Evolutionary conservation across 176 grass and related monocot species (phyloP).

Genomic region (Poa pratensis): DNA sequence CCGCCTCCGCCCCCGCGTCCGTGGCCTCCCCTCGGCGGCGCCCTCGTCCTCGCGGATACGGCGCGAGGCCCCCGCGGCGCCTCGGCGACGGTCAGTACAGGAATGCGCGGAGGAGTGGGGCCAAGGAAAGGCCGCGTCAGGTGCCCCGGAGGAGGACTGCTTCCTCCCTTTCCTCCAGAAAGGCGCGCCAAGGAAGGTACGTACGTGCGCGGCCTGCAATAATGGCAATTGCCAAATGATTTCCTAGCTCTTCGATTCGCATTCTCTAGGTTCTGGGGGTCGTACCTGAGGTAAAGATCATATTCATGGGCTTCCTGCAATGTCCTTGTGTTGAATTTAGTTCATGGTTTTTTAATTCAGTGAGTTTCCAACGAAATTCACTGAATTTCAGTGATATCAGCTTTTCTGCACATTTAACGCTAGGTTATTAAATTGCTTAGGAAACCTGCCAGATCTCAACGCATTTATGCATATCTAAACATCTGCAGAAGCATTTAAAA

Average conservation of each 20-base stretch:
- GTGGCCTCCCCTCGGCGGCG: slow-evolving; percentile 33
- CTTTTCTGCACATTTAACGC: neutral
- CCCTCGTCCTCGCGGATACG: neutral
- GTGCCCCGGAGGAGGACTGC: slow-evolving; percentile 46
- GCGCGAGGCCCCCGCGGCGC: neutral
- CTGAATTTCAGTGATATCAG: no score
- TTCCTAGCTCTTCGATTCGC: neutral
- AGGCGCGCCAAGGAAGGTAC: slow-evolving; percentile 54
- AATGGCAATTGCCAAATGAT: neutral
- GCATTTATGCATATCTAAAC: neutral
- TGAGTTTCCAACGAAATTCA: no score
- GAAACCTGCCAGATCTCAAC: neutral
- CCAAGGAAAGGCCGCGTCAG: slow-evolving; percentile 25
- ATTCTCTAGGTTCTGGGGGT: neutral
- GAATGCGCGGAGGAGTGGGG: slow-evolving; percentile 42
- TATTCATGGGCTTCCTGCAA: neutral
- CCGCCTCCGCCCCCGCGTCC: slow-evolving; percentile 4
- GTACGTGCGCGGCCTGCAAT: neutral
- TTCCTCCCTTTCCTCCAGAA: slow-evolving; percentile 52
- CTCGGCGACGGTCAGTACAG: neutral
- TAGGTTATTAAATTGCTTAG: slow-evolving; percentile 7
- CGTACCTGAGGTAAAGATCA: neutral
- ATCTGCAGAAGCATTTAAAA: neutral
- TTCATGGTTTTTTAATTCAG: no score
- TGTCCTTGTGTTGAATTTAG: neutral